Base-by-base conservation (phyloP, 163 green algal genomes). In the Scenedesmus sp. region DNA sequence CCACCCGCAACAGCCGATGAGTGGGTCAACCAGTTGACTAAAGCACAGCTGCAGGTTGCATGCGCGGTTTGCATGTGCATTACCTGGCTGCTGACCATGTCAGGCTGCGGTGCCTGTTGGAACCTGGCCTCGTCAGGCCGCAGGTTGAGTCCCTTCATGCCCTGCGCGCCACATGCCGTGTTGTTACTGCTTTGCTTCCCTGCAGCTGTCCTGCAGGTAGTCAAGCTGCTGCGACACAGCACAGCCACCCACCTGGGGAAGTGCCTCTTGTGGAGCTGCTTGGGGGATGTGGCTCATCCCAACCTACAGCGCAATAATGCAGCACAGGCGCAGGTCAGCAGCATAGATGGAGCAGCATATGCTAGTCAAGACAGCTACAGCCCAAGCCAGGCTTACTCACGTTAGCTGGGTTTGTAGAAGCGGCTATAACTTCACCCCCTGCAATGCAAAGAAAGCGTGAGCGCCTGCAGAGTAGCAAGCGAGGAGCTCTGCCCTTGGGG, bases 131-230 rank as follows among this genome's bases (percentile, higher is more conserved):
- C 95, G 13, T 96, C 93, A 54, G 70, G 70, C 70, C 94, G 95
- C 26, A 99, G 91, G 82, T 93, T 96, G 54, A 99, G 95, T 89
- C 97, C 95, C 83, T 96, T 96, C 92, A 99, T 95, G 76, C 93
- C 95, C 95, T 98, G 96, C 91, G 46, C 54, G 34, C 34, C 16
- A 54, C 46, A 57, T 82, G 86, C 34, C 15, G 23, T 54, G 66
- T 34, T 73, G 16, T 79, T 70, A 54, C 46, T n/a, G 16, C 16
- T 67, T 46, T 55, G 66, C 64, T 46, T 52, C 64, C 3, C 54
- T 56, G 23, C 57, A 76, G n/a, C 84, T 26, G 16, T 70, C 16
- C 34, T 54, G 82, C 82, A 73, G 26, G 55, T 20, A 56, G 23
- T 12, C 82, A 77, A 57, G 82, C 66, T 26, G n/a, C 56, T 52